phyloP scores from a whole-genome alignment of 768 basidiomycete species.

The Hypsizygus marmoreus region DNA sequence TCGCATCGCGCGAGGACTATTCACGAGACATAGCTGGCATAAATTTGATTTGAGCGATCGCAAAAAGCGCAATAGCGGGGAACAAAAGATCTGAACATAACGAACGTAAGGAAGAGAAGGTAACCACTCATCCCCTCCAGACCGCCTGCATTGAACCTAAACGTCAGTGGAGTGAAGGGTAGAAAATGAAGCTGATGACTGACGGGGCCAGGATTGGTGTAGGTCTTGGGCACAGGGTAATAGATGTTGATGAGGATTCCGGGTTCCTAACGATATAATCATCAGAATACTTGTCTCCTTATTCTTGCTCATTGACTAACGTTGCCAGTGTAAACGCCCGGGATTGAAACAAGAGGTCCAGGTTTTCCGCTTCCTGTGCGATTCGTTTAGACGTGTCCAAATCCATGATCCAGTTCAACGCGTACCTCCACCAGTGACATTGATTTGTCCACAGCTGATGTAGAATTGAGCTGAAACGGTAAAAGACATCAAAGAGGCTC shows the following conservation, averaged over 20 bases:
- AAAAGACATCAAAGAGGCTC: background rate
- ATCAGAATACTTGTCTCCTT: background rate
- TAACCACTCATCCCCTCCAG: slow-evolving; percentile 19
- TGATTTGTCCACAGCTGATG: slow-evolving; percentile 40
- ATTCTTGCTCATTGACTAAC: slow-evolving; percentile 11
- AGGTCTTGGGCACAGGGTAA: slow-evolving; percentile 24
- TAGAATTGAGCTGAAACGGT: slow-evolving; percentile 35
- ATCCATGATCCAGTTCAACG: slow-evolving; percentile 4
- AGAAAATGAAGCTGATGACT: slow-evolving; percentile 6
- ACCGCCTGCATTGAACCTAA: slow-evolving; percentile 16
- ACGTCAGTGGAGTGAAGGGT: background rate
- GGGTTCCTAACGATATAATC: slow-evolving; percentile 14
- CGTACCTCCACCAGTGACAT: slow-evolving; percentile 39
- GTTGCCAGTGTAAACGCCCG: slow-evolving; percentile 29
- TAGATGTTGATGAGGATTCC: slow-evolving; percentile 26
- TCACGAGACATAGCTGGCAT: too few relatives aligned
- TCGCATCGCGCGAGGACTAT: too few relatives aligned
- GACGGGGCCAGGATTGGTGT: slow-evolving; percentile 28
- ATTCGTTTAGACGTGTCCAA: background rate
- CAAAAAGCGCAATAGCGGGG: too few relatives aligned
- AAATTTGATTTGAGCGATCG: too few relatives aligned
- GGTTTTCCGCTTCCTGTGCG: slow-evolving; percentile 24
- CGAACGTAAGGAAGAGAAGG: too few relatives aligned
- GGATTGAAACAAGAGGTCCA: slow-evolving; percentile 27
- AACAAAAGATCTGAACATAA: too few relatives aligned